Base-by-base conservation (phyloP, 2,329 filamentous ascomycete genomes). In the Arthrobotrys musiformis region DNA sequence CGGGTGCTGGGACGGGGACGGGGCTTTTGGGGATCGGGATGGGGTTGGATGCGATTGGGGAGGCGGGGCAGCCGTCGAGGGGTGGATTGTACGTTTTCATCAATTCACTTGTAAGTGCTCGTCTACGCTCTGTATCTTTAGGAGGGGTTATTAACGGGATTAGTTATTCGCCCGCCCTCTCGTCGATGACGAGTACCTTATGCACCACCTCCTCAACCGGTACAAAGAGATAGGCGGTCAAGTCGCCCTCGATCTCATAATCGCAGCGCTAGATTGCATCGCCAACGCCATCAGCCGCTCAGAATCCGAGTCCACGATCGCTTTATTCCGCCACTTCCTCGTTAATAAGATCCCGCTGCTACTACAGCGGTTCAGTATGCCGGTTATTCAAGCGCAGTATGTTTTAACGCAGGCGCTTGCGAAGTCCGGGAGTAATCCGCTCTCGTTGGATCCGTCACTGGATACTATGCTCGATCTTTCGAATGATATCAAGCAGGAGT, bases 211-310 rank as follows among this genome's bases (percentile, higher is more conserved):
- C 46, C 90, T 93, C 80, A 93, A 94, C 79, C 88, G 94, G 82
- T 97, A 97, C 82, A 91, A 92, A 88, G 91, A 91, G 42, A 92
- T 97, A 81, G 87, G 92, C 46, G 91, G 94, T 83, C 87, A 89
- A 11, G 90, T 93, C 50, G 89, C 92, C 0, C 89, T 93, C 66
- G 93, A 97, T 81, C 86, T 98, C 1, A 91, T 98, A 46, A 88
- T 94, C 8, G 93, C 93, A 0, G 90, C 93, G 0, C 98, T 99
- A 81, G 94, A 98, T 81, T 88, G 96, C 4, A 86, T 99, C 15
- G 92, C 93, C 37, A 97, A 97, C 81, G 91, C 92, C 4, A 92
- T 94, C 79, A 92, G 95, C 80, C 89, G 92, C 40, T 88, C 86
- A 52, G 89, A 91, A 81, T 85, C 88, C 7, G 83, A 83, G 17